A percentile compares a stretch with the other conserved stretches of the same genome.
Conservation (phyloP, 2,329 filamentous ascomycete species). For the Coniella lustricola region DNA sequence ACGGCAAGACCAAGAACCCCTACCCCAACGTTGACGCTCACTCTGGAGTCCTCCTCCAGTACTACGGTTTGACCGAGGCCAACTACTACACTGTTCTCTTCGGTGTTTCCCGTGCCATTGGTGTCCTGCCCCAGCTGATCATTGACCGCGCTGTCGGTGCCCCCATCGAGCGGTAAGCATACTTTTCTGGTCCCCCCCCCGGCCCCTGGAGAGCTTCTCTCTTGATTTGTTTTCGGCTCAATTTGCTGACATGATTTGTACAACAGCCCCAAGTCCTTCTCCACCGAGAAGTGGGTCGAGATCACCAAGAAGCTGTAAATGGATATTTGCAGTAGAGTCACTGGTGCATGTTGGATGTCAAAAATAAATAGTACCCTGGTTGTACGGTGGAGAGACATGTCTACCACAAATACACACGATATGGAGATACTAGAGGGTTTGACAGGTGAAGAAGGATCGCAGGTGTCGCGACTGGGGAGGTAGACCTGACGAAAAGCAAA, state of each 20-base stretch:
- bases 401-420: conserved; percentile 21
- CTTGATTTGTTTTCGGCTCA: not conserved
- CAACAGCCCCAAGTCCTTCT: conserved; percentile 82
- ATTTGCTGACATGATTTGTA: conserved; percentile 7
- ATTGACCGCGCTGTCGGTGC: conserved; percentile 96
- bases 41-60: conserved; percentile 97
- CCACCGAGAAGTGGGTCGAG: conserved; percentile 93
- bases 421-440: conserved; percentile 19
- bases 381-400: conserved; percentile 18
- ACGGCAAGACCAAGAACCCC: conserved; percentile 99
- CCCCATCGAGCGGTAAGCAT: conserved; percentile 73
- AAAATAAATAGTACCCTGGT: conserved; percentile 18
- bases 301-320: conserved; percentile 84
- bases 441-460: conserved; percentile 16
- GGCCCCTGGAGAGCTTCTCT: too few species aligned
- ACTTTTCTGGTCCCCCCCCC: not conserved
- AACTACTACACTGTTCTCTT: conserved; percentile 99
- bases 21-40: conserved; percentile 98
- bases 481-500: conserved; percentile 12
- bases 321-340: not conserved
- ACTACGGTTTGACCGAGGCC: conserved; percentile 98
- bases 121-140: conserved; percentile 98
- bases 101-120: conserved; percentile 94
- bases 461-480: conserved; percentile 13
- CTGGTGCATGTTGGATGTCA: conserved; percentile 4